Conservation (phyloP, 2,329 filamentous ascomycete species). For the Nothophoma quercina region DNA sequence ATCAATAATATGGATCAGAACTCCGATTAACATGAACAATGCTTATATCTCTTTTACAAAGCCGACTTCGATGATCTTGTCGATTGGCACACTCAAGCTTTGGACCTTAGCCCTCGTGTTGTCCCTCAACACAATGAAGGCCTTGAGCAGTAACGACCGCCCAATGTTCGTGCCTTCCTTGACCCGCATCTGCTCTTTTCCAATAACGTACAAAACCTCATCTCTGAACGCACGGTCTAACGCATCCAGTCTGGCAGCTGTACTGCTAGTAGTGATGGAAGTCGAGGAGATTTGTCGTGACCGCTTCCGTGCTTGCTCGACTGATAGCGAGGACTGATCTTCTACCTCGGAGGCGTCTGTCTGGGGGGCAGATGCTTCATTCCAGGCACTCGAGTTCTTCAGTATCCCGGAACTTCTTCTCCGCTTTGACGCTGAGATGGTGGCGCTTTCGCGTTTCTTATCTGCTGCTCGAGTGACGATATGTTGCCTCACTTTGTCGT, state of each 20-base stretch:
- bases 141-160: conserved; percentile 58
- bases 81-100: conserved; percentile 66
- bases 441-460: conserved; percentile 19
- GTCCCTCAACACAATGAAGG: conserved; percentile 71
- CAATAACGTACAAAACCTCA: conserved; percentile 62
- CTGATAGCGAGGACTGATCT: background rate
- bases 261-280: conserved; percentile 22
- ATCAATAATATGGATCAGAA: no score
- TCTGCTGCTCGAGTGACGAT: conserved; percentile 41
- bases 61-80: conserved; percentile 71
- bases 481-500: conserved; percentile 63
- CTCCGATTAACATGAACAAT: no score
- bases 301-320: conserved; percentile 7
- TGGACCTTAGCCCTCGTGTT: conserved; percentile 72
- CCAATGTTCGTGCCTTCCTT: conserved; percentile 51
- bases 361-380: conserved; percentile 2
- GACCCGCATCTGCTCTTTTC: conserved; percentile 59
- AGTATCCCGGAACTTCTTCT: conserved; percentile 4
- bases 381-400: conserved; percentile 2
- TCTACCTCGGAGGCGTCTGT: conserved; percentile 15
- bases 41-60: conserved; percentile 72
- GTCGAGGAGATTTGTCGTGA: conserved; percentile 18
- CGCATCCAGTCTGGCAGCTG: conserved; percentile 37
- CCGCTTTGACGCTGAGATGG: background rate
- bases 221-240: conserved; percentile 56